Evolutionary conservation across 306 rosid genomes (phyloP).

Genomic region (Castanea mollissima): DNA sequence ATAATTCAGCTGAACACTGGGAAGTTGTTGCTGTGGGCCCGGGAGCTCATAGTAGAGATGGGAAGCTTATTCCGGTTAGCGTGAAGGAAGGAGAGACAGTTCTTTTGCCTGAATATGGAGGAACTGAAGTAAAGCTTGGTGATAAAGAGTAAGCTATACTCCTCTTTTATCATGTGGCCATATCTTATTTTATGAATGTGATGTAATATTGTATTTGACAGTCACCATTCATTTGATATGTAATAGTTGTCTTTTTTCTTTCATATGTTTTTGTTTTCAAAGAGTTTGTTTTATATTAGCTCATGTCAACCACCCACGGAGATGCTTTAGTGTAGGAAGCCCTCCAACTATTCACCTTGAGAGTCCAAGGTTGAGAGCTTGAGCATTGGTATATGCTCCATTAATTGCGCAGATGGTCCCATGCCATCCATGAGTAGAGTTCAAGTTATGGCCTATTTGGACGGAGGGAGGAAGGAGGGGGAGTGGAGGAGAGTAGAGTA

Average conservation of each 20-base stretch:
- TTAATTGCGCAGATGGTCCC: too few species aligned
- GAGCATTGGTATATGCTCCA: too few species aligned
- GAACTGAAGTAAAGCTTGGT: constrained; percentile 47
- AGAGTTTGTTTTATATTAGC: neutral
- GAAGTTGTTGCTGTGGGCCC: constrained; percentile 50
- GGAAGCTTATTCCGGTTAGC: constrained; percentile 33
- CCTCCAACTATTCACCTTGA: too few species aligned
- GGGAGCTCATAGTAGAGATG: constrained; percentile 43
- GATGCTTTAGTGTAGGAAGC: too few species aligned
- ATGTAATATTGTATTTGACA: neutral
- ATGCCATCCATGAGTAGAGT: too few species aligned
- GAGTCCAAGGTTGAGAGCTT: too few species aligned
- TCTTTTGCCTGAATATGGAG: constrained; percentile 54
- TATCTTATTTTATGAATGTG: neutral
- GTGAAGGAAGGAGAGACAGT: constrained; percentile 50
- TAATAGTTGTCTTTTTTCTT: neutral
- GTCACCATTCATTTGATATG: neutral
- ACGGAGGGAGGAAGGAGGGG: too few species aligned
- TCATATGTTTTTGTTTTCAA: neutral
- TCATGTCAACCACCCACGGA: neutral
- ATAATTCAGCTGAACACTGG: constrained; percentile 43
- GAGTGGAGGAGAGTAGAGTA: too few species aligned
- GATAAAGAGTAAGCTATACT: constrained; percentile 39
- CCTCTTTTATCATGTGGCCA: neutral
- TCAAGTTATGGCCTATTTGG: too few species aligned